Percentiles rank a stretch among this genome's conserved stretches.
Conservation (phyloP, 352 stramenopile species). For the Phytophthora syringae region DNA sequence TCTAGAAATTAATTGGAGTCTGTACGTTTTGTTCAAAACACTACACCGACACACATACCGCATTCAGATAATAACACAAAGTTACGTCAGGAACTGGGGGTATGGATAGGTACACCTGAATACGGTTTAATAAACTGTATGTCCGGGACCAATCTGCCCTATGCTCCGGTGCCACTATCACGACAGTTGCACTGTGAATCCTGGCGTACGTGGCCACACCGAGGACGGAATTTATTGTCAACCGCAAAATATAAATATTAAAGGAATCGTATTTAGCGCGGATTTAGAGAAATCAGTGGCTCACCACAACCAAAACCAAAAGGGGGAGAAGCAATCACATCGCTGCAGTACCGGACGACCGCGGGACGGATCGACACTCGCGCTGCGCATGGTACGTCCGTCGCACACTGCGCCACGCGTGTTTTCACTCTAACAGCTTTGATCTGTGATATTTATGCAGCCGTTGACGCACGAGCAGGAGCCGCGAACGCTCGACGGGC, state of each 20-base stretch:
- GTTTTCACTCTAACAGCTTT: too few relatives aligned
- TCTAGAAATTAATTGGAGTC: too few relatives aligned
- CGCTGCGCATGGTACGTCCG: neutral
- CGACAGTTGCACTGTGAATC: constrained; percentile 16
- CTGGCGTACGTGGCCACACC: constrained; percentile 6
- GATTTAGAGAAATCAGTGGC: constrained; percentile 11
- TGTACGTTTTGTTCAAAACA: too few relatives aligned
- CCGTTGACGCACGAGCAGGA: neutral
- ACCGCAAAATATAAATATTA: neutral
- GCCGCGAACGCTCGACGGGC: neutral
- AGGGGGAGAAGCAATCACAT: neutral
- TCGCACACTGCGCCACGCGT: too few relatives aligned
- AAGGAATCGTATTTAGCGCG: too few relatives aligned
- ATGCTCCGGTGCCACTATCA: constrained; percentile 15
- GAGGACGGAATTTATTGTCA: neutral
- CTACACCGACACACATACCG: too few relatives aligned
- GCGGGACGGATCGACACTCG: neutral
- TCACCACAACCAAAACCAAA: constrained; percentile 1
- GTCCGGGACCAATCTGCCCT: constrained; percentile 9
- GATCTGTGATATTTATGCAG: neutral
- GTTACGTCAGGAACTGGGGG: too few relatives aligned
- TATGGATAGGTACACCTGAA: constrained; percentile 10
- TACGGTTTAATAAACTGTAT: constrained; percentile 5
- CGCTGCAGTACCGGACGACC: neutral
- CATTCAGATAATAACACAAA: too few relatives aligned